Base-by-base conservation (phyloP, 768 basidiomycete genomes). In the Phylloporus sp. region DNA sequence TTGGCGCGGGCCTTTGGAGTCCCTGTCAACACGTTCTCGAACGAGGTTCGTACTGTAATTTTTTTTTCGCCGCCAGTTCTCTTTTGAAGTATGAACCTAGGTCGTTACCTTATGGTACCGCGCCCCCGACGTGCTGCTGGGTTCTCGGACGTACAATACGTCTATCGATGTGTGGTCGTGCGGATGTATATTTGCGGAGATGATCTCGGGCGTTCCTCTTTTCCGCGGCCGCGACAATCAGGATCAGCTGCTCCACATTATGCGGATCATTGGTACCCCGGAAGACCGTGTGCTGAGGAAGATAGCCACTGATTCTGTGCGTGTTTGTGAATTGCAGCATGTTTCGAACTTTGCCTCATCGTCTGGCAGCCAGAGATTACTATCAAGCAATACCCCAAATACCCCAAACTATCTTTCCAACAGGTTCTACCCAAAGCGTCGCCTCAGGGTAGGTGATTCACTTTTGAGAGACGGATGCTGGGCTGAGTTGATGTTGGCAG, bases 41-140 rank as follows among this genome's bases (percentile, higher is more conserved):
- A 99, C 63, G 96, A 99, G 80, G 90, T 78, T 41, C 53, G 62
- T 49, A 11, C 35, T 9, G 1, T 7, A 15, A 18, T 14, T 17
- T 28, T 42, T 14, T 17, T 28, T 42, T 23, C 33, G 28, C 15
- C 10, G n/a, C 4, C 0, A 13, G 34, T 3, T 33, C 24, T 43
- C 42, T 32, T 24, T 46, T 52, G 7, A 51, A 48, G 32, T n/a
- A 48, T 9, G n/a, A 38, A 26, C 17, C 3, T 49, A 91, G 90
- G 96, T 99, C 47, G 96, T 98, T 18, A 99, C 96, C 23, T 69
- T 98, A 13, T 99, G 96, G 96, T 99, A 99, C 66, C 85, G 96
- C 44, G 94, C 96, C 2, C 96, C 96, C 0, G 96, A 99, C 62
- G 96, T 99, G 34, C 79, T 99, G 21, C 80, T 99, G 53, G 96